Evolutionary conservation across 2,329 filamentous ascomycete genomes (phyloP).

Genomic region (Colletotrichum sp.): DNA sequence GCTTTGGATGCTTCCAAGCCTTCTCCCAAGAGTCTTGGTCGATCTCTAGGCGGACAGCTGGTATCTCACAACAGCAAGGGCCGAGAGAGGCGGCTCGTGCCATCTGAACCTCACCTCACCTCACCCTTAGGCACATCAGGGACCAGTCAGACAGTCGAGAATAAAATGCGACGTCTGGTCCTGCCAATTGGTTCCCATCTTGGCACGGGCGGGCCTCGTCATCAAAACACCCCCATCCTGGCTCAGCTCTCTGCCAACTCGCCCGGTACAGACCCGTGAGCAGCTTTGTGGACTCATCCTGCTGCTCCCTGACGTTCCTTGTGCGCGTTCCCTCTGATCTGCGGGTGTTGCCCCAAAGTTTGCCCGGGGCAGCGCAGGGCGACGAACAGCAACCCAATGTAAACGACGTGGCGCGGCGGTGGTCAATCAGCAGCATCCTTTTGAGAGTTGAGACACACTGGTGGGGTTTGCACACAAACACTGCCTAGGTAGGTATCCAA

Average conservation of each 20-base stretch:
- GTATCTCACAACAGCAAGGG: neutral
- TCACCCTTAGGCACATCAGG: neutral
- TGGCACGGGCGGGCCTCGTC: constrained; percentile 15
- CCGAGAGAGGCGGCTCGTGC: constrained; percentile 17
- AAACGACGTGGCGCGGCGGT: neutral
- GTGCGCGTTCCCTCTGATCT: neutral
- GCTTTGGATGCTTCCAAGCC: neutral
- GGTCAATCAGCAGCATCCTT: neutral
- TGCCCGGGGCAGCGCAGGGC: neutral
- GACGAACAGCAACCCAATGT: neutral
- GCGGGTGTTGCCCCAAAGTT: neutral
- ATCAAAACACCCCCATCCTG: constrained; percentile 13
- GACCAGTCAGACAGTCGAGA: neutral
- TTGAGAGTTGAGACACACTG: neutral
- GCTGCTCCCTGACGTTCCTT: neutral
- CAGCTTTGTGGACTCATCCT: neutral
- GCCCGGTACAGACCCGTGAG: neutral
- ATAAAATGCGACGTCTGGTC: neutral
- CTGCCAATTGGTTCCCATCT: constrained; percentile 1
- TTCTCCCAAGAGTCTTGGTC: constrained; percentile 15
- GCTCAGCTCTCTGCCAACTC: neutral
- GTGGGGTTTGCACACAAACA: neutral
- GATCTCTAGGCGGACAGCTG: constrained; percentile 5
- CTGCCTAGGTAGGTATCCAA: neutral
- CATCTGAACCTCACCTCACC: constrained; percentile 15